Evolutionary conservation across 2,329 filamentous ascomycete species (phyloP).

Genomic region (Xylariaceae sp.): DNA sequence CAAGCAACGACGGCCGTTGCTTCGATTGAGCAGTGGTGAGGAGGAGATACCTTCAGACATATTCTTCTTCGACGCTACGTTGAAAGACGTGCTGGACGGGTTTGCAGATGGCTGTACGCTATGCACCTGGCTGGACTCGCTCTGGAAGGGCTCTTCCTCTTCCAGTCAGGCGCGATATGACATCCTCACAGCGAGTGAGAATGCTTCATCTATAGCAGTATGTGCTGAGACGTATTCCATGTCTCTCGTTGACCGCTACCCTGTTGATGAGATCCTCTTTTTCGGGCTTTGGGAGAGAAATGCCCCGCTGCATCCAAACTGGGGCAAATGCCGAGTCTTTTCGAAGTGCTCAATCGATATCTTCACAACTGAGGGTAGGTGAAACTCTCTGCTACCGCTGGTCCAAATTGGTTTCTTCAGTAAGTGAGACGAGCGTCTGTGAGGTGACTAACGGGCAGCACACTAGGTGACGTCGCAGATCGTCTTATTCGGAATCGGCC

Average conservation of each 20-base stretch:
- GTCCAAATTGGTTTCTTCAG: not conserved
- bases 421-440: not conserved
- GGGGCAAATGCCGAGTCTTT: constrained; percentile 13
- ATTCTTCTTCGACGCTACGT: no score
- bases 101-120: not conserved
- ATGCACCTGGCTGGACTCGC: not conserved
- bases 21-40: not conserved
- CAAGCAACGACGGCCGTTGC: not conserved
- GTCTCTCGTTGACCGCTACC: constrained; percentile 7
- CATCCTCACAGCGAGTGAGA: not conserved
- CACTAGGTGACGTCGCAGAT: not conserved
- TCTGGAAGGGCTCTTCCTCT: not conserved
- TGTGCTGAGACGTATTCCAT: constrained; percentile 12
- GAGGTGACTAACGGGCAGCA: not conserved
- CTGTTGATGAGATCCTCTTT: constrained; percentile 9
- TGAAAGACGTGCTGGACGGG: no score
- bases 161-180: constrained; percentile 3
- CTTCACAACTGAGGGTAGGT: constrained; percentile 6
- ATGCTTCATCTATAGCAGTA: constrained; percentile 3
- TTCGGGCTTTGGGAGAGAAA: constrained; percentile 17
- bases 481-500: constrained; percentile 10
- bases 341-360: constrained; percentile 9
- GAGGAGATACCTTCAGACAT: no score
- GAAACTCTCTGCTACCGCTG: not conserved
- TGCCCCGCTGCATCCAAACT: not conserved